Evolutionary conservation across 2,329 filamentous ascomycete genomes (phyloP), one percentile per base, ranked within the genome.

Genomic region (Sclerotiophoma versabilis): DNA sequence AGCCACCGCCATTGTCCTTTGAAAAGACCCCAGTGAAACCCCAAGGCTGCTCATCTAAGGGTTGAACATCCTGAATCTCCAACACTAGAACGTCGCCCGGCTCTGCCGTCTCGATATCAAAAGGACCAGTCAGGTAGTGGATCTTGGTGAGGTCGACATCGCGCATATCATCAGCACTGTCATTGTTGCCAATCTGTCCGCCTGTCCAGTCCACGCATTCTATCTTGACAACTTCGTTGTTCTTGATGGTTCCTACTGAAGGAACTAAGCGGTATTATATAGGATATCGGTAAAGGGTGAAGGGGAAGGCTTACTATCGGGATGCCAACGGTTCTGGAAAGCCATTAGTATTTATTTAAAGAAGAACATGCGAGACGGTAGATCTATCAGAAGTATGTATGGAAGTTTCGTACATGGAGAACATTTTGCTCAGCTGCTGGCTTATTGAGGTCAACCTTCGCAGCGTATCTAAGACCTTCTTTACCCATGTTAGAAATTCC

Each of bases 61-160:
- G 93, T 77, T 97, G 92, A 0, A 96, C 91, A 68, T 97, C 93
- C 74, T 93, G 92, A 61, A 96, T 96, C 73, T 96, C 92, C 7
- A 96, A 90, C 0, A 96, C 78, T 0, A 96, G 81, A 1, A 96
- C 81, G 70, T 96, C 93, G 0, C 93, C 93, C 0, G 92, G 92
- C 73, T 93, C 85, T 0, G 92, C 92, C 1, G 85, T 87, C 69
- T 93, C 89, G 51, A 97, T 84, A 48, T 96, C 90, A 62, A 96
- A 96, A 0, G 93, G 93, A 0, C 93, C 93, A 0, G 89, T 93
- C 5, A 97, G 84, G 72, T 96, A 96, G 75, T 97, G 93, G 39
- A 96, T 84, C 52, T 85, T 83, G 19, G 90, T 96, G 3, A 97
- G 80, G 70, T 96, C 92, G 45, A 96, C 89, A 60, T 95, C 87